Percentiles rank a stretch among this genome's conserved stretches.
phyloP scores from a whole-genome alignment of 2,329 filamentous ascomycete genomes.

The Moelleriella libera region DNA sequence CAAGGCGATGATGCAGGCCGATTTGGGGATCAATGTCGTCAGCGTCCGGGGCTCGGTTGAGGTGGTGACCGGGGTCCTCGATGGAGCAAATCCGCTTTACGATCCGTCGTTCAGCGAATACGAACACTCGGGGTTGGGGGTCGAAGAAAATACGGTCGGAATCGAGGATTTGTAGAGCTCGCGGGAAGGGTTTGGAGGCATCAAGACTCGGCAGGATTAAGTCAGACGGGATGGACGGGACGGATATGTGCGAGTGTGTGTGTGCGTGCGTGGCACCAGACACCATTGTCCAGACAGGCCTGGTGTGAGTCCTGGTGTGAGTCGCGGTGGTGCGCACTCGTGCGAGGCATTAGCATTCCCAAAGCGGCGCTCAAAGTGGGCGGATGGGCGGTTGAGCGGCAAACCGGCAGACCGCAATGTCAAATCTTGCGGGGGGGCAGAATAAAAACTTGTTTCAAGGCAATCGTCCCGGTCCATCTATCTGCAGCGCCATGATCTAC shows the following conservation, averaged over 20 bases:
- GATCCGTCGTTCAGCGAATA: too few relatives aligned
- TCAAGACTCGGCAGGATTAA: neutral
- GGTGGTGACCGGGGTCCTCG: too few relatives aligned
- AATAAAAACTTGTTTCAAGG: neutral
- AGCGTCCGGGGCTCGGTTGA: too few relatives aligned
- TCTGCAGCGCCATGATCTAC: too few relatives aligned
- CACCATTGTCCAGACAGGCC: neutral
- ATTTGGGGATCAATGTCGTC: too few relatives aligned
- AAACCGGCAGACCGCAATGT: neutral
- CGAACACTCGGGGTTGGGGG: too few relatives aligned
- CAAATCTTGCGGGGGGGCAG: neutral
- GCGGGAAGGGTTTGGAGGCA: too few relatives aligned
- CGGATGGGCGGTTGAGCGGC: neutral
- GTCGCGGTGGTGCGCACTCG: neutral
- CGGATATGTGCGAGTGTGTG: neutral
- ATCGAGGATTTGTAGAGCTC: too few relatives aligned
- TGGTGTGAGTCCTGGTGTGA: neutral
- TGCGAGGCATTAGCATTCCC: neutral
- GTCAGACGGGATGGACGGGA: neutral
- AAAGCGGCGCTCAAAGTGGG: neutral
- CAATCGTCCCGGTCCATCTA: neutral
- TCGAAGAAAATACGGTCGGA: too few relatives aligned
- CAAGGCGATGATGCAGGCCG: too few relatives aligned
- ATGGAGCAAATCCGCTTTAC: too few relatives aligned
- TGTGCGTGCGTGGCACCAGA: neutral